Percentiles rank a stretch among this genome's conserved stretches.
These are phyloP conservation scores for Nannizziopsis barbatae DNA, from an alignment of 2,329 filamentous ascomycete species.

Conservation along the genomic window DNA sequence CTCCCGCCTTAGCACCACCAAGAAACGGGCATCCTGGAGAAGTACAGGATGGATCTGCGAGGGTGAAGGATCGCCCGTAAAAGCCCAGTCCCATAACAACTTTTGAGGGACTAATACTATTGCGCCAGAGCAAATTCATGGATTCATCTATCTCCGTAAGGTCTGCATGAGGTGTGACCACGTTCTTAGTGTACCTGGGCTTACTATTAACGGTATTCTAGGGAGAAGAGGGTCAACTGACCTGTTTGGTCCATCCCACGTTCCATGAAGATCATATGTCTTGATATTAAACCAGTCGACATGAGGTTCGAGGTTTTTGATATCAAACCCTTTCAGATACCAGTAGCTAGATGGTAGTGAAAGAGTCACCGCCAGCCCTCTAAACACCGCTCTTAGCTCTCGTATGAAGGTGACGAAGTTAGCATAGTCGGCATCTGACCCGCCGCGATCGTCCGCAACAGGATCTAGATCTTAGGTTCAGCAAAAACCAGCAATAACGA, in stretches of 20 bases:
- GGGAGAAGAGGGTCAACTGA: too few relatives aligned
- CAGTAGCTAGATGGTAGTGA: background rate
- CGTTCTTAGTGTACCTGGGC: conserved; percentile 23
- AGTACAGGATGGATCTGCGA: conserved; percentile 16
- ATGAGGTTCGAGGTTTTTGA: conserved; percentile 13
- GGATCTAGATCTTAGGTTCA: background rate
- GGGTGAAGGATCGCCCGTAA: conserved; percentile 40
- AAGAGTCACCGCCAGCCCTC: conserved; percentile 11
- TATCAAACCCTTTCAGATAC: conserved; percentile 21
- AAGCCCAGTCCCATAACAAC: conserved; percentile 35
- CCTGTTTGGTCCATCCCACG: conserved; percentile 1
- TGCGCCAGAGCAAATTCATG: conserved; percentile 21
- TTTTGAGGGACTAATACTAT: conserved; percentile 18
- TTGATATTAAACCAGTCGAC: conserved; percentile 23
- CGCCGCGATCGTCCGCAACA: conserved; percentile 9
- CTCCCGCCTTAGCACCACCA: conserved; percentile 20
- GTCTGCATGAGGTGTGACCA: conserved; percentile 20
- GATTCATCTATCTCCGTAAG: conserved; percentile 13
- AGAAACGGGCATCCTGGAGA: conserved; percentile 20
- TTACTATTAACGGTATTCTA: too few relatives aligned
- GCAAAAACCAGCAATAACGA: too few relatives aligned
- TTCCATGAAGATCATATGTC: conserved; percentile 19
- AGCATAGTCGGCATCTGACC: background rate
- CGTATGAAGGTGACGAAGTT: conserved; percentile 5
- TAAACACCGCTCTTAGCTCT: conserved; percentile 1